Conservation (phyloP, 2,329 filamentous ascomycete genomes). For the Ceratocystiopsis sp. region DNA sequence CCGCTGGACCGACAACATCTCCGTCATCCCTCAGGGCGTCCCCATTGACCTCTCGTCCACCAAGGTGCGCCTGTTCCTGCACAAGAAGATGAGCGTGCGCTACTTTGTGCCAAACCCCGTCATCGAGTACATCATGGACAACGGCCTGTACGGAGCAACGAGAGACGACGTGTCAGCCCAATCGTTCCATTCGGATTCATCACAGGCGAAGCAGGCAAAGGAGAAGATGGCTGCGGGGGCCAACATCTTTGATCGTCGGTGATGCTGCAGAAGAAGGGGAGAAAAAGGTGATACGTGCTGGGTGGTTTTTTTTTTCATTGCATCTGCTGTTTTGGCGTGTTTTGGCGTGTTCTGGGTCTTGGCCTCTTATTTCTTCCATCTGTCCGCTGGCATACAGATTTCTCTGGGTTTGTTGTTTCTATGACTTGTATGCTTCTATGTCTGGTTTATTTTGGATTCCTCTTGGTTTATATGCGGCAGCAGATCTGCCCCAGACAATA, state of each 20-base stretch:
- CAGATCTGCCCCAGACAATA: too few relatives aligned
- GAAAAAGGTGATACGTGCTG: too few relatives aligned
- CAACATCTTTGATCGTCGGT: neutral
- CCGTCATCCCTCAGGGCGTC: slow-evolving; percentile 77
- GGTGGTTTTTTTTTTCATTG: too few relatives aligned
- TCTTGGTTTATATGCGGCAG: too few relatives aligned
- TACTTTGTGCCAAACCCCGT: slow-evolving; percentile 29
- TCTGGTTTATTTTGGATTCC: too few relatives aligned
- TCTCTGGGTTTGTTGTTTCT: too few relatives aligned
- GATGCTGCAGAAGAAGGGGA: neutral
- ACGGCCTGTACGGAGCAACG: slow-evolving; percentile 5
- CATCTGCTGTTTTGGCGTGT: too few relatives aligned
- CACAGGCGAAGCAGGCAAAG: neutral
- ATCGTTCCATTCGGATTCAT: neutral
- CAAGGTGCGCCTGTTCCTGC: slow-evolving; percentile 66
- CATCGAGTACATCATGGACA: slow-evolving; percentile 8
- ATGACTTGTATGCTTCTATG: too few relatives aligned
- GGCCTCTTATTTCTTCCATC: too few relatives aligned
- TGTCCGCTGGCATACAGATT: too few relatives aligned
- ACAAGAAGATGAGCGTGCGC: slow-evolving; percentile 66
- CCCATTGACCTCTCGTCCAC: slow-evolving; percentile 68
- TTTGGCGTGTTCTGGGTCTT: too few relatives aligned
- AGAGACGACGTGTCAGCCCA: slow-evolving; percentile 4
- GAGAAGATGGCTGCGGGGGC: neutral
- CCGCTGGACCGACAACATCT: slow-evolving; percentile 70